Evolutionary conservation across 108 stramenopile species (phyloP).

Genomic region (Parietichytrium sp.): DNA sequence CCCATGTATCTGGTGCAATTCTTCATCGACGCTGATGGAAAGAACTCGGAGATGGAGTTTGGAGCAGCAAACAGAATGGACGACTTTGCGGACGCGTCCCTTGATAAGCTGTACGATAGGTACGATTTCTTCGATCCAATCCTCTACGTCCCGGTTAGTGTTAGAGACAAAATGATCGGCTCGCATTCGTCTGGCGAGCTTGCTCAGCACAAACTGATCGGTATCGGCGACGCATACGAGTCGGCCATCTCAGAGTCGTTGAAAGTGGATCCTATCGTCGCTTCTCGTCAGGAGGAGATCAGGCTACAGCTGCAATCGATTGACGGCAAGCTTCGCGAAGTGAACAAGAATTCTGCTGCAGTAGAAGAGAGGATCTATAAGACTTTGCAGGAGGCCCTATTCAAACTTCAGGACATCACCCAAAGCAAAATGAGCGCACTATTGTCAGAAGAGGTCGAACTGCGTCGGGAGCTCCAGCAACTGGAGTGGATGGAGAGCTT

Average conservation of each 20-base stretch:
- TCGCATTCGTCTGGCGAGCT: constrained; percentile 18
- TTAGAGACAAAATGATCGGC: constrained; percentile 42
- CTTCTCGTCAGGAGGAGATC: constrained; percentile 7
- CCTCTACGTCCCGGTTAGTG: constrained; percentile 38
- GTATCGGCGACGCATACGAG: constrained; percentile 44
- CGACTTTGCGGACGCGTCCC: background rate
- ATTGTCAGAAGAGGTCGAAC: constrained; percentile 44
- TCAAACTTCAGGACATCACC: constrained; percentile 21
- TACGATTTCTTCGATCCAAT: constrained; percentile 40
- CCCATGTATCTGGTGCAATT: constrained; percentile 50
- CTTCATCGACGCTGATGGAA: constrained; percentile 3
- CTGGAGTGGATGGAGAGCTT: constrained; percentile 41
- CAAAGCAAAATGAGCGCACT: constrained; percentile 39
- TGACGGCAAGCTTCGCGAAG: constrained; percentile 12
- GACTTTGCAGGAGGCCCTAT: constrained; percentile 33
- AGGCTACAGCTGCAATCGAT: background rate
- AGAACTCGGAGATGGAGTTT: constrained; percentile 23
- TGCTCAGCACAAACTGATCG: constrained; percentile 38
- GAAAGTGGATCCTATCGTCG: constrained; percentile 34
- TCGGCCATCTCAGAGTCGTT: background rate
- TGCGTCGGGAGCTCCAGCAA: constrained; percentile 34
- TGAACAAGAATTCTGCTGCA: constrained; percentile 34
- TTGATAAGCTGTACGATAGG: constrained; percentile 35
- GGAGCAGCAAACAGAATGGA: background rate
- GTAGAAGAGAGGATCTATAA: constrained; percentile 44